These are phyloP conservation scores for Catunica adiposa DNA, from an alignment of 2,329 filamentous ascomycete genomes.

Conservation along the genomic window DNA sequence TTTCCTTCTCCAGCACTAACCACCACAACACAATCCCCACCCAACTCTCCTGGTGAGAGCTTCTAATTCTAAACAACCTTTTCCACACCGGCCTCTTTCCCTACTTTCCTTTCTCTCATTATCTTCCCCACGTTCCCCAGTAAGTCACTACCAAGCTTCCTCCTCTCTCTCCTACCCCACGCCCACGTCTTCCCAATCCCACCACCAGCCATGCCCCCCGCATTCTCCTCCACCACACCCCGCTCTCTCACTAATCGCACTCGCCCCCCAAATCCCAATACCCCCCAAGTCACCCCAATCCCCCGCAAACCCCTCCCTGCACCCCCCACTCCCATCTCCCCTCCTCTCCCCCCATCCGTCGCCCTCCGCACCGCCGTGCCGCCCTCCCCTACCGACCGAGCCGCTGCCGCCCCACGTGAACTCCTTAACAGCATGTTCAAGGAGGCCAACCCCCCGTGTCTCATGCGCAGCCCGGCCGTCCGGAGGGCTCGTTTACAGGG, in stretches of 20 bases:
- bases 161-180: not conserved
- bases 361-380: too few relatives aligned
- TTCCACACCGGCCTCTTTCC: too few relatives aligned
- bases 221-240: not conserved
- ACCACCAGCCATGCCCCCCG: not conserved
- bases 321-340: not conserved
- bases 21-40: too few relatives aligned
- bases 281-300: not conserved
- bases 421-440: not conserved
- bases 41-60: too few relatives aligned
- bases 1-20: too few relatives aligned
- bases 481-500: too few relatives aligned
- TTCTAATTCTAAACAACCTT: too few relatives aligned
- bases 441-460: too few relatives aligned
- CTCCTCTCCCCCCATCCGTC: too few relatives aligned
- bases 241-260: not conserved
- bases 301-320: not conserved
- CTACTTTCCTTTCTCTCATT: not conserved
- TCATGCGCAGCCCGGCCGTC: too few relatives aligned
- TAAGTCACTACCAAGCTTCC: too few relatives aligned
- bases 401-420: not conserved
- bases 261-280: not conserved
- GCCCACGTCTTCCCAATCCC: not conserved
- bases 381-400: not conserved
- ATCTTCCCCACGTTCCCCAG: too few relatives aligned